phyloP scores from a whole-genome alignment of 805 yeast species.

The Ogataea wickerhamii region DNA sequence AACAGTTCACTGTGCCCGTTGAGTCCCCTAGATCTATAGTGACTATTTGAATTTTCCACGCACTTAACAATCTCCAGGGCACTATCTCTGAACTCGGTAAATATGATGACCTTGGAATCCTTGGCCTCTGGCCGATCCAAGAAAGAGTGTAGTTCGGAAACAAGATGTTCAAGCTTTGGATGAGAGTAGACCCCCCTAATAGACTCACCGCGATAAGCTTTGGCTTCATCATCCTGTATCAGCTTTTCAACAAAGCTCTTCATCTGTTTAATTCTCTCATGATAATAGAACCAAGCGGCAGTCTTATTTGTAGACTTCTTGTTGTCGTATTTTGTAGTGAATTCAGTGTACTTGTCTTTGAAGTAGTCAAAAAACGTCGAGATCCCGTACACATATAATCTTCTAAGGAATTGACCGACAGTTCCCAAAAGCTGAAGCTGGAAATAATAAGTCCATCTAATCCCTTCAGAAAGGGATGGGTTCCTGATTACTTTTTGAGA shows the following conservation, averaged over 20 bases:
- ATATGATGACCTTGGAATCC: slow-evolving; percentile 76
- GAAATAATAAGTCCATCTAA: slow-evolving; percentile 69
- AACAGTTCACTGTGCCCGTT: slow-evolving; percentile 32
- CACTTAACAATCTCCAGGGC: slow-evolving; percentile 81
- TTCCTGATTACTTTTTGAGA: slow-evolving; percentile 55
- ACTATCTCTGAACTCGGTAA: slow-evolving; percentile 85
- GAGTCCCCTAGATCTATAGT: slow-evolving; percentile 12
- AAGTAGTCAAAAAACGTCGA: slow-evolving; percentile 70
- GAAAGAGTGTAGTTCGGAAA: slow-evolving; percentile 56
- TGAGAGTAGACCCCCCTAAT: slow-evolving; percentile 49
- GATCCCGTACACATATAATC: slow-evolving; percentile 80
- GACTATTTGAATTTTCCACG: slow-evolving; percentile 41
- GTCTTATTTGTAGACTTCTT: slow-evolving; percentile 60
- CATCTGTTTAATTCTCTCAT: slow-evolving; percentile 44
- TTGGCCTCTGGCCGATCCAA: slow-evolving; percentile 38
- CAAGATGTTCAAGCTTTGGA: slow-evolving; percentile 62
- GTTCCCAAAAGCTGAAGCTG: slow-evolving; percentile 59
- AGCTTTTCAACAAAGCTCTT: slow-evolving; percentile 42
- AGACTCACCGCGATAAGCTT: slow-evolving; percentile 16
- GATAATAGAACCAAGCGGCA: slow-evolving; percentile 59
- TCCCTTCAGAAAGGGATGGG: slow-evolving; percentile 57
- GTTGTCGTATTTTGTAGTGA: slow-evolving; percentile 51
- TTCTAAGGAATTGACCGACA: slow-evolving; percentile 66
- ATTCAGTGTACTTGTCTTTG: slow-evolving; percentile 52
- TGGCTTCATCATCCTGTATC: slow-evolving; percentile 31